phyloP scores from a whole-genome alignment of 352 stramenopile genomes.

The Globisporangium heterothallicum region DNA sequence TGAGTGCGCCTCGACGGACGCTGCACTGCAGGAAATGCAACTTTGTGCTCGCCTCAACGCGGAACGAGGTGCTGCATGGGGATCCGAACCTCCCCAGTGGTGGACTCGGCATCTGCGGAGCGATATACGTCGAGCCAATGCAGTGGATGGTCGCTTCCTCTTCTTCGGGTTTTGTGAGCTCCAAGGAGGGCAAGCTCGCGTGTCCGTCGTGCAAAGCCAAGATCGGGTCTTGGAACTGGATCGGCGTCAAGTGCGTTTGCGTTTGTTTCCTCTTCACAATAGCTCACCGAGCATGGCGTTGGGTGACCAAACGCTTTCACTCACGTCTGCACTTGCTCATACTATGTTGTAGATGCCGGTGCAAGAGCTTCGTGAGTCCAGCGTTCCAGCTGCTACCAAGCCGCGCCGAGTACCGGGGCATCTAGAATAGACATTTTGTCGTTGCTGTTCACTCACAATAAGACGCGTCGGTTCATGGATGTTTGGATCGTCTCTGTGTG shows the following conservation, averaged over 20 bases:
- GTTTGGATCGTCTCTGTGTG: no score
- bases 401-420: conserved; percentile 23
- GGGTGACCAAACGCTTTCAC: background rate
- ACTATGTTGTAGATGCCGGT: conserved; percentile 39
- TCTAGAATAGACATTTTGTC: conserved; percentile 9
- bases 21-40: conserved; percentile 60
- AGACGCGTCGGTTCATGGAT: no score
- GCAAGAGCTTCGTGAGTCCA: conserved; percentile 44
- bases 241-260: conserved; percentile 57
- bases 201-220: conserved; percentile 70
- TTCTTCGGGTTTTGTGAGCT: conserved; percentile 18
- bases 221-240: conserved; percentile 75
- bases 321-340: background rate
- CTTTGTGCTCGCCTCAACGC: conserved; percentile 36
- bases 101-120: conserved; percentile 5
- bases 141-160: conserved; percentile 45
- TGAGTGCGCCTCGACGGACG: conserved; percentile 12
- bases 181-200: conserved; percentile 51
- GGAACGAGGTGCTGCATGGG: conserved; percentile 34
- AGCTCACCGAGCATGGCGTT: background rate
- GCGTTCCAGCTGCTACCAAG: conserved; percentile 60
- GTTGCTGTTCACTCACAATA: background rate
- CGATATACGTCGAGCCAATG: conserved; percentile 61
- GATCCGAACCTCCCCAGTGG: no score
- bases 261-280: background rate